phyloP scores from a whole-genome alignment of 352 stramenopile genomes.

The Pseudoperonospora humuli region DNA sequence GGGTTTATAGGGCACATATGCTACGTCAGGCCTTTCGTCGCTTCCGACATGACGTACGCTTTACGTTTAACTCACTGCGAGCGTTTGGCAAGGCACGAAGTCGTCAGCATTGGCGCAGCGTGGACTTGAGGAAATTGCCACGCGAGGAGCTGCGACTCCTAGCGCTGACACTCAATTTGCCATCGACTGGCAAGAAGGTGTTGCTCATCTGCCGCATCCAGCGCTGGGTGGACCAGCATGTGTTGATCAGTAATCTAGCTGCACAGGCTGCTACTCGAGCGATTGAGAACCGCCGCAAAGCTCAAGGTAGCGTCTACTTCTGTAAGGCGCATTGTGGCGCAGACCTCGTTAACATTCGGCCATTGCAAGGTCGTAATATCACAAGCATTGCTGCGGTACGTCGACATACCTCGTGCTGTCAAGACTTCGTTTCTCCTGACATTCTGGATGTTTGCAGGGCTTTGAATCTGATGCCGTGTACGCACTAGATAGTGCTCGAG shows the following conservation, averaged over 20 bases:
- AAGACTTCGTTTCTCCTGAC: too few species aligned
- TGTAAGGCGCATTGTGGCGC: constrained; percentile 35
- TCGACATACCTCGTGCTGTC: too few species aligned
- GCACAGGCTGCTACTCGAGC: constrained; percentile 45
- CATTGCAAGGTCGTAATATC: too few species aligned
- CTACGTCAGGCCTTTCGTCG: constrained; percentile 49
- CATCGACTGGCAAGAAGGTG: too few species aligned
- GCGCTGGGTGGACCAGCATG: too few species aligned
- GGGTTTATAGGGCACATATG: constrained; percentile 49
- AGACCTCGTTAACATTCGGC: constrained; percentile 45
- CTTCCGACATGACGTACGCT: constrained; percentile 41
- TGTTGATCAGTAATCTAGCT: too few species aligned
- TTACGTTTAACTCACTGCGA: constrained; percentile 42
- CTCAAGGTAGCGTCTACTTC: constrained; percentile 64
- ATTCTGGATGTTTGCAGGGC: too few species aligned
- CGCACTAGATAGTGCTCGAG: too few species aligned
- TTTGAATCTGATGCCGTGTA: too few species aligned
- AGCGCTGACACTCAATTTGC: constrained; percentile 43
- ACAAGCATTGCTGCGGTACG: too few species aligned
- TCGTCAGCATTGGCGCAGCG: constrained; percentile 39
- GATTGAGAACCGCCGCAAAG: constrained; percentile 47
- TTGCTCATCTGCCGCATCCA: too few species aligned
- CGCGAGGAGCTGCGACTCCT: constrained; percentile 55
- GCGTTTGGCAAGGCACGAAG: constrained; percentile 48
- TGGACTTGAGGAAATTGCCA: constrained; percentile 53